These are phyloP conservation scores for Backusella liffmaniae DNA, from an alignment of 192 early-diverging fungal species.

Conservation along the genomic window DNA sequence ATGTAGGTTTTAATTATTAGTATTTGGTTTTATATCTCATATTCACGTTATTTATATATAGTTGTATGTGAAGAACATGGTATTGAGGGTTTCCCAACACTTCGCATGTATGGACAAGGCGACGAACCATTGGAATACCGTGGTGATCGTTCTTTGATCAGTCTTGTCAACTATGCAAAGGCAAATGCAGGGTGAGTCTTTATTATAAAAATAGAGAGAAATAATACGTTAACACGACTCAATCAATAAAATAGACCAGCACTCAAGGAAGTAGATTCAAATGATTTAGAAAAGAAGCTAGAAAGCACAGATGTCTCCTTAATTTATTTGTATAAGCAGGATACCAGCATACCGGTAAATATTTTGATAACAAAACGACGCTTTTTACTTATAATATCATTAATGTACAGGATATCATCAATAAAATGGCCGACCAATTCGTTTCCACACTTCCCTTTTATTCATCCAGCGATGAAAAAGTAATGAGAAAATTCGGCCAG, in stretches of 20 bases:
- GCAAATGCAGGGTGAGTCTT: constrained; percentile 8
- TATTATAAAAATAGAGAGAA: neutral
- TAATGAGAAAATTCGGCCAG: constrained; percentile 22
- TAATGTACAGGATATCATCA: constrained; percentile 13
- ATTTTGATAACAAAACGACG: neutral
- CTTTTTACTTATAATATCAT: neutral
- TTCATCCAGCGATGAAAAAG: constrained; percentile 29
- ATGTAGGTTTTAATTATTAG: constrained; percentile 10
- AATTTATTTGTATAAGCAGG: constrained; percentile 54
- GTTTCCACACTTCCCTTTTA: constrained; percentile 34
- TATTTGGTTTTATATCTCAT: neutral
- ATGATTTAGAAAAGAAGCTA: constrained; percentile 41
- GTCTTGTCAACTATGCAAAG: constrained; percentile 22
- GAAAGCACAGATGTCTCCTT: constrained; percentile 48
- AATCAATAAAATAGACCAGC: constrained; percentile 2
- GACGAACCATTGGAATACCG: neutral
- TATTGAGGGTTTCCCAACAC: constrained; percentile 82
- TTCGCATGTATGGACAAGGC: constrained; percentile 57
- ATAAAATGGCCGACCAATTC: constrained; percentile 23
- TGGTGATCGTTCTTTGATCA: constrained; percentile 9
- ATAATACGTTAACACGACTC: neutral
- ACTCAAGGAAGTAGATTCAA: constrained; percentile 29
- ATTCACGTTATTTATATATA: neutral
- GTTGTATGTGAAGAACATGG: constrained; percentile 61
- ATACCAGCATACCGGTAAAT: constrained; percentile 21